Percentiles rank a stretch among this genome's conserved stretches.
phyloP scores from a whole-genome alignment of 202 grass and related monocot genomes.

The Dendrocalamus latiflorus region DNA sequence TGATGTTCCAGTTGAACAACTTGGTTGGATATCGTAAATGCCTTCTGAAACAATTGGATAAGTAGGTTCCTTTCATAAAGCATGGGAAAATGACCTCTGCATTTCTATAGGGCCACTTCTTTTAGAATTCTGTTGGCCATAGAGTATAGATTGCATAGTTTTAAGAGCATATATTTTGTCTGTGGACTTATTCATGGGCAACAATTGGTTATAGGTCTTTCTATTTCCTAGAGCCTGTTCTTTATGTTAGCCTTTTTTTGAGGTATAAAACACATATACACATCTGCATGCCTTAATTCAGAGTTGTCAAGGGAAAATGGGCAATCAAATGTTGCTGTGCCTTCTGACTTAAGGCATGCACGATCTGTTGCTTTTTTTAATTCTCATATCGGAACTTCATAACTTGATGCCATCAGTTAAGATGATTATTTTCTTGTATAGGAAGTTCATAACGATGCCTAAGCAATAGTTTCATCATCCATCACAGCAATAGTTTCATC shows the following conservation, averaged over 20 bases:
- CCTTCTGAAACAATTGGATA: no score
- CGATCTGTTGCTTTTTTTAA: neutral
- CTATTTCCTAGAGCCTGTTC: neutral
- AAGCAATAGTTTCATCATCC: no score
- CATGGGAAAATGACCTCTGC: neutral
- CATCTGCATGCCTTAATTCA: neutral
- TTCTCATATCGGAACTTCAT: neutral
- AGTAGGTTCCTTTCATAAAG: no score
- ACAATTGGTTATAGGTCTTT: neutral
- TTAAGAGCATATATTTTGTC: neutral
- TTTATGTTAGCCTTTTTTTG: neutral
- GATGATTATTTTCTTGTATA: neutral
- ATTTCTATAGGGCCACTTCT: neutral
- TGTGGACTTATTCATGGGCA: neutral
- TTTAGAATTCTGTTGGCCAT: neutral
- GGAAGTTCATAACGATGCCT: neutral
- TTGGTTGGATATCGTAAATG: no score
- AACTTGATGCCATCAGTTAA: no score
- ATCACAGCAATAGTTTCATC: no score
- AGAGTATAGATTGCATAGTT: neutral
- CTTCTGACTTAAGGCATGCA: neutral
- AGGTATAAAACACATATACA: neutral
- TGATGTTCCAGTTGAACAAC: no score
- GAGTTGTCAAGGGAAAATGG: neutral
- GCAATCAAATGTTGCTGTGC: neutral